Evolutionary conservation across 805 yeast genomes (phyloP), one percentile per base, ranked within the genome.

Genomic region (Torulaspora gathmanii): DNA sequence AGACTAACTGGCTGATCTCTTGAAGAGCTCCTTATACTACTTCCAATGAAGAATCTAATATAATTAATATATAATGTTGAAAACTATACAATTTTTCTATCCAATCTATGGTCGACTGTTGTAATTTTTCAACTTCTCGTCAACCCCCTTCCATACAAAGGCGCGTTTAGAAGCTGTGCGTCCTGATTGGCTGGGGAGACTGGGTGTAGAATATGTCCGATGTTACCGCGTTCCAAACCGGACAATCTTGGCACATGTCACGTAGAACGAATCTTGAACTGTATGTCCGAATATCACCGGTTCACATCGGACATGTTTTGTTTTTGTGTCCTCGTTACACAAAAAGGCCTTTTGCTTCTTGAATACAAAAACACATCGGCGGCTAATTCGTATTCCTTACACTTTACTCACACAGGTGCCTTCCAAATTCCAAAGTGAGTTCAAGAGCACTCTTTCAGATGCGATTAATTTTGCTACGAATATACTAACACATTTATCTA

Each of bases 111-210:
- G 29, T 17, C 34, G 25, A 38, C 23, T 28, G 26, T 25, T 34
- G 29, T 38, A 31, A 28, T 39, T 39, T 39, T 39, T 39, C 42
- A 31, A 39, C 35, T 20, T 9, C 20, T 16, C 29, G 35, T 11
- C 34, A 31, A 31, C 34, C 37, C 42, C 35, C 37, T 39, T 39
- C 36, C 29, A 31, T 38, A 38, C 20, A 38, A 38, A 38, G 30
- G 27, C 40, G 40, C 40, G 33, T 16, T 17, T 23, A 4, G 33
- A 16, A 31, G 17, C 25, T 31, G 10, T 11, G 37, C 13, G 17
- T 5, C 13, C 13, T 34, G 37, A 34, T 34, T 34, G 37, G 37
- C 26, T 3, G 27, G 37, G 15, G 4, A 12, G 37, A 8, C 26
- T 20, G 37, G 37, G 27, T n/a, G 25, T n/a, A 31, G 36, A 19